Evolutionary conservation across 345 rosid species (phyloP).

Genomic region (Arabidopsis thaliana): DNA sequence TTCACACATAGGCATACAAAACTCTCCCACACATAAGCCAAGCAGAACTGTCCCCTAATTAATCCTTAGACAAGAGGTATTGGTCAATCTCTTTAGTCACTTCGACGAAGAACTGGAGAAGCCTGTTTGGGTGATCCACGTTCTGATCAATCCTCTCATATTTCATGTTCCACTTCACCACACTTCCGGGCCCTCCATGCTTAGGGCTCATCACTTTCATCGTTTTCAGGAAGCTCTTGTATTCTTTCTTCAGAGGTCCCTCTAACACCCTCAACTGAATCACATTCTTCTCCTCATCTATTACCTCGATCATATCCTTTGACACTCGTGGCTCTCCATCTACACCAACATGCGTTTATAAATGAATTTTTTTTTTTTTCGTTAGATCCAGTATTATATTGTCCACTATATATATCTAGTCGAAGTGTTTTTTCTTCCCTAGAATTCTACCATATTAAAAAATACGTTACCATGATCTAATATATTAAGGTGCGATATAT

Average conservation of each 20-base stretch:
- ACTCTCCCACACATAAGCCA: background rate
- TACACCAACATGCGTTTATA: background rate
- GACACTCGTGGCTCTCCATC: conserved; percentile 32
- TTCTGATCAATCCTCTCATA: conserved; percentile 21
- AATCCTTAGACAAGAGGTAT: conserved; percentile 16
- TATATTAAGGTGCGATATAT: too few species aligned
- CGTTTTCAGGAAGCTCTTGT: conserved; percentile 30
- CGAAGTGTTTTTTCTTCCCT: too few species aligned
- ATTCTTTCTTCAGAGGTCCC: conserved; percentile 34
- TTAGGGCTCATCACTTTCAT: conserved; percentile 27
- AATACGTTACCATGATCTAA: too few species aligned
- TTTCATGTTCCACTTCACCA: conserved; percentile 39
- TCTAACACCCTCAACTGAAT: conserved; percentile 25
- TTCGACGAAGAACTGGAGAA: conserved; percentile 25
- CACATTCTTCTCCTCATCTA: conserved; percentile 23
- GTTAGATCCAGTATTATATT: too few species aligned
- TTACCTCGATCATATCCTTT: conserved; percentile 25
- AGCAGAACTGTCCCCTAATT: background rate
- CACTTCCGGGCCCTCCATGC: conserved; percentile 16
- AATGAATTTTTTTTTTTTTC: too few species aligned
- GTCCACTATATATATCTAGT: too few species aligned
- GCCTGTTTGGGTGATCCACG: conserved; percentile 24
- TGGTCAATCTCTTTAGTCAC: conserved; percentile 10
- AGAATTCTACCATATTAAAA: too few species aligned
- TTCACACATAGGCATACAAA: background rate